A percentile compares a stretch with the other conserved stretches of the same genome.
Evolutionary conservation across 768 basidiomycete species (phyloP).

Genomic region (Peribolospora baueri): DNA sequence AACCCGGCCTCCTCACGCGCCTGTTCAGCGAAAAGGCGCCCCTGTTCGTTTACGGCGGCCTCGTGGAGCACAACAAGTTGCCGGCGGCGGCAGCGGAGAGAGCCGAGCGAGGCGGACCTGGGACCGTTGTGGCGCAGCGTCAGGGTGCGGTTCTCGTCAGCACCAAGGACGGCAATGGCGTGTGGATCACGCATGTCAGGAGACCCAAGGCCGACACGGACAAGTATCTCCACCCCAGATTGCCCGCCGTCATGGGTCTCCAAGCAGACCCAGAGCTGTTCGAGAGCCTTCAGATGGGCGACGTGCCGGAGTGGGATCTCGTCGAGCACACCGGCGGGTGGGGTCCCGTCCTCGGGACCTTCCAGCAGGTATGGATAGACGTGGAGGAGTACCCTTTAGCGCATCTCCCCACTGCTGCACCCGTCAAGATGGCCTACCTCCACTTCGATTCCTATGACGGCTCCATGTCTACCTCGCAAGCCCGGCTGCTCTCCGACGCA

Average conservation of each 20-base stretch:
- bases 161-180: conserved; percentile 4
- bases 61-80: conserved; percentile 8
- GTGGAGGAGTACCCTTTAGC: background rate
- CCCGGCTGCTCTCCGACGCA: no score
- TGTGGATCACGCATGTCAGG: conserved; percentile 17
- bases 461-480: no score
- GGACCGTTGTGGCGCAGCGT: conserved; percentile 11
- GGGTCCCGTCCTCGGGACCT: conserved; percentile 3
- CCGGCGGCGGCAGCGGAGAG: background rate
- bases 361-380: conserved; percentile 15
- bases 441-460: conserved; percentile 18
- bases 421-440: conserved; percentile 9
- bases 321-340: no score
- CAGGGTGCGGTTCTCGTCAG: conserved; percentile 16
- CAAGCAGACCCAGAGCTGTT: background rate
- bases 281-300: conserved; percentile 7
- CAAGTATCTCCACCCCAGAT: conserved; percentile 14
- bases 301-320: background rate
- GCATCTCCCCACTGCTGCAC: no score
- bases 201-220: conserved; percentile 11
- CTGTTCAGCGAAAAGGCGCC: conserved; percentile 3
- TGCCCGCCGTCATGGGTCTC: conserved; percentile 12
- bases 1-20: conserved; percentile 15
- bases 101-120: conserved; percentile 7
- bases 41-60: conserved; percentile 15